Percentiles rank a stretch among this genome's conserved stretches.
Conservation (phyloP, 371 early-diverging fungal genomes). For the Furculomyces boomerangus region DNA sequence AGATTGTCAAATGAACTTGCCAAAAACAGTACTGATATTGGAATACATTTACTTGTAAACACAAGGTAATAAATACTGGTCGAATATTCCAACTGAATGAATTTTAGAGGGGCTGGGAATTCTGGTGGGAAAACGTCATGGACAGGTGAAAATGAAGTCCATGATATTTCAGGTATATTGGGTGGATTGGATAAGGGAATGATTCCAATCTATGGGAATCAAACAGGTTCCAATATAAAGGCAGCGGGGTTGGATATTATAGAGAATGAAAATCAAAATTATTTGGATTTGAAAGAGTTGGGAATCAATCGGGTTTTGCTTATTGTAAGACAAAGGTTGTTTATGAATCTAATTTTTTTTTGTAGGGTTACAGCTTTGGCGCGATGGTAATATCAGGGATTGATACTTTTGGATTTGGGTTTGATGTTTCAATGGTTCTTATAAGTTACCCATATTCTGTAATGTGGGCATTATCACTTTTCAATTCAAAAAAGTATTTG, state of each 20-base stretch:
- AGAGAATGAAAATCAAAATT: neutral
- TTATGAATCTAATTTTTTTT: neutral
- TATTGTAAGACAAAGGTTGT: neutral
- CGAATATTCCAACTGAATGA: too few relatives aligned
- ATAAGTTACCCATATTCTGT: conserved; percentile 23
- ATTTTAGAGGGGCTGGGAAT: conserved; percentile 21
- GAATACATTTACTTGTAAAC: too few relatives aligned
- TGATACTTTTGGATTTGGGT: conserved; percentile 9
- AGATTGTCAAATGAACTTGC: too few relatives aligned
- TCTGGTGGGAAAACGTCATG: conserved; percentile 24
- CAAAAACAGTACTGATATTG: too few relatives aligned
- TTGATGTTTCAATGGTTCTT: conserved; percentile 14
- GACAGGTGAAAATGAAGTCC: conserved; percentile 18
- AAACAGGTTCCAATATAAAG: neutral
- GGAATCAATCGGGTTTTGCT: conserved; percentile 7
- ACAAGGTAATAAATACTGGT: too few relatives aligned
- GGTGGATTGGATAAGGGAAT: conserved; percentile 6
- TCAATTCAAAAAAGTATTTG: conserved; percentile 12
- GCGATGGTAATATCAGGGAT: conserved; percentile 14
- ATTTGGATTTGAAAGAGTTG: conserved; percentile 10
- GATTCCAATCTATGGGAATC: conserved; percentile 4
- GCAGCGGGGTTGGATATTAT: neutral
- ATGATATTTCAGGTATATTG: conserved; percentile 16
- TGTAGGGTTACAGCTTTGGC: conserved; percentile 25
- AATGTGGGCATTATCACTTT: conserved; percentile 17